Evolutionary conservation across 2,329 filamentous ascomycete genomes (phyloP), one percentile per base, ranked within the genome.

Genomic region (Periconia macrospinosa): DNA sequence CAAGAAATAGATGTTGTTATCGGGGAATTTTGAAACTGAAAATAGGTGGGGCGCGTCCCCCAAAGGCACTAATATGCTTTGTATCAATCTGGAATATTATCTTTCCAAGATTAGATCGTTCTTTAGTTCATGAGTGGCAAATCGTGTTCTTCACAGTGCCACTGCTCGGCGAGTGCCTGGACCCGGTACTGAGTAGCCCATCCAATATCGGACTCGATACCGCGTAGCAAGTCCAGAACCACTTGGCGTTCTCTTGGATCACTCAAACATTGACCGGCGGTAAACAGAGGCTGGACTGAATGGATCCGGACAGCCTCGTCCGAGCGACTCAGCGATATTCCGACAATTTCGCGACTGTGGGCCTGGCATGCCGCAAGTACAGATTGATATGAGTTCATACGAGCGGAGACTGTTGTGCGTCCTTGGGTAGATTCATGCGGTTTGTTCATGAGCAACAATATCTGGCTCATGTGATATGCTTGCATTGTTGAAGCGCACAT

Each of bases 401-500:
- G 78, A 54, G 79, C 79, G 44, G 79, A 80, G 0, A 85, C 75
- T 2, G 81, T 83, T 18, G 78, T 79, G 18, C 78, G 76, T 17
- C 77, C 75, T 52, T 78, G 78, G 1, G 82, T 81, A 0, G 79
- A 81, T 52, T 86, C 80, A 15, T 80, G 77, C 1, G 82, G 83
- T 53, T 82, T 81, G 61, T 88, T 86, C 57, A 86, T 78, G 13
- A 86, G 76, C 0, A 88, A 67, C 5, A 86, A 78, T 11, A 87
- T 84, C 42, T 83, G 79, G 1, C 83, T 83, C 75, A 88, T 87
- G 61, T 88, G 83, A 58, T 86, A 87, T 54, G 80, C 80, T 61
- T 87, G 84, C 79, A 87, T 87, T 1, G 84, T 84, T 2, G 85
- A 84, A 0, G 83, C 84, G 69, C 85, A 88, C 78, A 88, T 82